Evolutionary conservation across 352 stramenopile genomes (phyloP).

Genomic region (Halophytophthora polymorphica): DNA sequence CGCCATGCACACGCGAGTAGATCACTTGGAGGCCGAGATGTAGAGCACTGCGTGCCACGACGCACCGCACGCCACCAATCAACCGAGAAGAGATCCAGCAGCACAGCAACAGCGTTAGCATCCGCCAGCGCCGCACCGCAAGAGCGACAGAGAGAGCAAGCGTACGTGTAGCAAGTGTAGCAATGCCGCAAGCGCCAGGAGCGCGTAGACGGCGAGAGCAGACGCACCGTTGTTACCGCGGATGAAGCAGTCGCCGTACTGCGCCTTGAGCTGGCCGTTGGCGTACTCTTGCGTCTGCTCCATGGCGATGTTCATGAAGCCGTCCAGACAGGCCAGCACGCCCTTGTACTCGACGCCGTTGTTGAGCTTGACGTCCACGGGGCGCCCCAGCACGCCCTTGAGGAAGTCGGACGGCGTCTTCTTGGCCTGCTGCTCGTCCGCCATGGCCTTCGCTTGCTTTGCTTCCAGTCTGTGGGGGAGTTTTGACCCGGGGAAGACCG

Average conservation of each 20-base stretch:
- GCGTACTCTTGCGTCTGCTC: slow-evolving; percentile 99
- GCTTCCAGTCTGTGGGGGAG: too few relatives aligned
- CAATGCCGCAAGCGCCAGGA: neutral
- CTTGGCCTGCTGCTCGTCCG: slow-evolving; percentile 54
- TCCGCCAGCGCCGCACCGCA: neutral
- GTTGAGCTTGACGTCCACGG: slow-evolving; percentile 99
- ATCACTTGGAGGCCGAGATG: slow-evolving; percentile 82
- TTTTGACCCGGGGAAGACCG: too few relatives aligned
- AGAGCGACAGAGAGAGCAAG: too few relatives aligned
- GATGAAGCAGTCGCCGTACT: slow-evolving; percentile 99
- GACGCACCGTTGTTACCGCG: slow-evolving; percentile 98
- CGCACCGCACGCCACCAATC: slow-evolving; percentile 1
- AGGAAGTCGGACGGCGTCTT: slow-evolving; percentile 91
- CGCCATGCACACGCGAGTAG: too few relatives aligned
- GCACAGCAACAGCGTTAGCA: neutral
- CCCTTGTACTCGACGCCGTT: slow-evolving; percentile 98
- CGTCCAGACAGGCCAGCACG: slow-evolving; percentile 98
- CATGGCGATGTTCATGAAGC: slow-evolving; percentile 99
- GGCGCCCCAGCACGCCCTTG: slow-evolving; percentile 91
- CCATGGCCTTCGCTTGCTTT: slow-evolving; percentile 15
- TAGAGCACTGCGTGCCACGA: slow-evolving; percentile 57
- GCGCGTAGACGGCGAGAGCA: neutral
- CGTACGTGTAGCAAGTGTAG: too few relatives aligned
- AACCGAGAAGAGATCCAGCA: slow-evolving; percentile 4
- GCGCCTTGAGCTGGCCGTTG: slow-evolving; percentile 98